These are phyloP conservation scores for Pseudocercospora ulei DNA, from an alignment of 2,329 filamentous ascomycete species.

Conservation along the genomic window DNA sequence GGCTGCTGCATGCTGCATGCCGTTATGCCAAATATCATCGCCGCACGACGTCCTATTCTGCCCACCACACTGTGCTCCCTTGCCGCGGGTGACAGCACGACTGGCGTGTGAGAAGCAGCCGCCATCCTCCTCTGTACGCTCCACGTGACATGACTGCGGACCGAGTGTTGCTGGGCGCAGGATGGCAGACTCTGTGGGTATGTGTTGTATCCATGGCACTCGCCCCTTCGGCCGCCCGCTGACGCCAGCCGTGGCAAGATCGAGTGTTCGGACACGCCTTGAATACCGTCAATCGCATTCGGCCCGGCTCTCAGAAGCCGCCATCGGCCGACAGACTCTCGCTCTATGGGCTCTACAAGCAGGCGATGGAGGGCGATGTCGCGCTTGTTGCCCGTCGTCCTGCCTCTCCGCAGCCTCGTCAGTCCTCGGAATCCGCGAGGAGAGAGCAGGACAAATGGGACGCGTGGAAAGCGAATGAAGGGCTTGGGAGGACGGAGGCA, in stretches of 20 bases:
- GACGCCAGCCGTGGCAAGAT: conserved; percentile 48
- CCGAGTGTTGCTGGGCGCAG: neutral
- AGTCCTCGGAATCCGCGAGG: conserved; percentile 22
- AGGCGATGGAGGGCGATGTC: conserved; percentile 97
- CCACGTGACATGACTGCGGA: no score
- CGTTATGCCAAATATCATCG: no score
- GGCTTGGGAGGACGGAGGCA: conserved; percentile 76
- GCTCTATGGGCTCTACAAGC: conserved; percentile 97
- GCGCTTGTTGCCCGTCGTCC: conserved; percentile 88
- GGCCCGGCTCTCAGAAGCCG: conserved; percentile 80
- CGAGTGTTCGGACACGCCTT: conserved; percentile 98
- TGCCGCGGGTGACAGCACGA: no score
- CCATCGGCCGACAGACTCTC: conserved; percentile 75
- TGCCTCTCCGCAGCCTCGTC: conserved; percentile 16
- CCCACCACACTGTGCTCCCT: no score
- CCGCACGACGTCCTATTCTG: no score
- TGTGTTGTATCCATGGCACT: conserved; percentile 5
- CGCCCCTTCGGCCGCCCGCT: conserved; percentile 5
- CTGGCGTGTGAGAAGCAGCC: no score
- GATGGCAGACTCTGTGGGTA: conserved; percentile 32
- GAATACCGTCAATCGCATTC: conserved; percentile 97
- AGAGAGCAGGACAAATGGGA: conserved; percentile 51
- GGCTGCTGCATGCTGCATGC: no score
- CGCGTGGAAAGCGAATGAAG: conserved; percentile 83
- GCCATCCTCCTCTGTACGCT: no score